phyloP scores from a whole-genome alignment of 805 yeast species.

The Ogataea corticis region DNA sequence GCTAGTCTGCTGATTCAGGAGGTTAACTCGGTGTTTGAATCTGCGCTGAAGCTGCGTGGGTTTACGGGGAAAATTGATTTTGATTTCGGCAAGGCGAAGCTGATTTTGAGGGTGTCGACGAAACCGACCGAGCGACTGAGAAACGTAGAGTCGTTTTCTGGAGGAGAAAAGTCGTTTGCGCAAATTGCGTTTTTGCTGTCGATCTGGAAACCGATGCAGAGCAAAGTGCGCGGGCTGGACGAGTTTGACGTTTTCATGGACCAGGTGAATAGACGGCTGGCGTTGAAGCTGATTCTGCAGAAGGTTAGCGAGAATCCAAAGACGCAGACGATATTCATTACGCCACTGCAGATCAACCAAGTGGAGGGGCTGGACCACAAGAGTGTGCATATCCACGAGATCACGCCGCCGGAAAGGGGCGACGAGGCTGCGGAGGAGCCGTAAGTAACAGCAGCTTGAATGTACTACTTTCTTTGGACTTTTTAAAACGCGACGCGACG shows the following conservation, averaged over 20 bases:
- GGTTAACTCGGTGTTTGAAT: slow-evolving; percentile 57
- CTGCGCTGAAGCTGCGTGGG: slow-evolving; percentile 63
- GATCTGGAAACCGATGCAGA: slow-evolving; percentile 91
- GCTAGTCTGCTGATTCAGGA: slow-evolving; percentile 43
- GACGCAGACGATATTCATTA: slow-evolving; percentile 87
- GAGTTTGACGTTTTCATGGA: slow-evolving; percentile 99
- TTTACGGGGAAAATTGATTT: slow-evolving; percentile 73
- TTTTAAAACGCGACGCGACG: too few species aligned
- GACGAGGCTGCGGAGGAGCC: slow-evolving; percentile 3
- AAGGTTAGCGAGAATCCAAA: slow-evolving; percentile 63
- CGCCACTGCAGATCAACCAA: slow-evolving; percentile 87
- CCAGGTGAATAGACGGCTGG: slow-evolving; percentile 79
- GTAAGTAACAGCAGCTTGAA: neutral
- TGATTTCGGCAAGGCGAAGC: slow-evolving; percentile 50
- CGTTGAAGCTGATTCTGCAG: slow-evolving; percentile 70
- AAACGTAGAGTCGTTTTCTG: slow-evolving; percentile 82
- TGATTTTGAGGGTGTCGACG: slow-evolving; percentile 62
- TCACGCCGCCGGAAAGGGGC: slow-evolving; percentile 40
- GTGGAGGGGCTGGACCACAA: slow-evolving; percentile 56
- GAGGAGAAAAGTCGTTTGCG: slow-evolving; percentile 95
- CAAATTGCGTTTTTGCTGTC: slow-evolving; percentile 86
- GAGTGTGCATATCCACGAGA: slow-evolving; percentile 64
- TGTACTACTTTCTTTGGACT: too few species aligned
- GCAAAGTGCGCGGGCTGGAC: slow-evolving; percentile 85
- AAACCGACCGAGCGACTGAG: slow-evolving; percentile 58